Evolutionary conservation across 805 yeast species (phyloP), one percentile per base, ranked within the genome.

Genomic region (Saturnispora diversa): DNA sequence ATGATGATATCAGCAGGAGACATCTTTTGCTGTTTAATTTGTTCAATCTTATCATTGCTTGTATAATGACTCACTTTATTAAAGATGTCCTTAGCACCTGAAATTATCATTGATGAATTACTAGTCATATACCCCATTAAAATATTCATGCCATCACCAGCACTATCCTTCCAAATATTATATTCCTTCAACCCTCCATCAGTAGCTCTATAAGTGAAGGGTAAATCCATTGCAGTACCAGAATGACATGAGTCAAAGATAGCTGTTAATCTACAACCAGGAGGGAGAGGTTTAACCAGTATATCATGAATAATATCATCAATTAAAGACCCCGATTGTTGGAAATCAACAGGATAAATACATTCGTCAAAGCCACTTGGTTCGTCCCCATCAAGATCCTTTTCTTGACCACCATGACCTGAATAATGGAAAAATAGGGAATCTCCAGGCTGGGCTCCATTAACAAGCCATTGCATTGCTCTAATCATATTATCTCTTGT

Each of bases 211-310:
- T 85, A 85, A 35, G 74, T 68, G 51, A 74, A 85, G 2, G 94
- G 95, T 44, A 85, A 63, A 58, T 85, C 95, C 48, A 85, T 59
- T 1, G 74, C 90, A 1, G 90, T 75, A 10, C 94, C 95, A 1
- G 90, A 81, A 56, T 85, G 95, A 57, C 95, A 85, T 10, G 86
- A 79, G 60, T 85, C 95, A 51, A 80, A 84, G 44, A 84, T 62
- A 0, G 88, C 87, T 3, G 94, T 84, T 40, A 85, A 64, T 44
- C 88, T 70, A 33, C 80, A 80, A 33, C 94, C 94, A 2, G 77
- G 70, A 11, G 74, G 80, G 48, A 85, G 65, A 1, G 86, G 75
- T 45, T 63, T 65, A 20, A 85, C 94, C 73, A 85, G 60, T 29
- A 77, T 68, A 37, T 69, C 78, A 56, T 84, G 90, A 68, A 85